Conservation (phyloP, 345 rosid genomes). For the Fremontodendron californicum region DNA sequence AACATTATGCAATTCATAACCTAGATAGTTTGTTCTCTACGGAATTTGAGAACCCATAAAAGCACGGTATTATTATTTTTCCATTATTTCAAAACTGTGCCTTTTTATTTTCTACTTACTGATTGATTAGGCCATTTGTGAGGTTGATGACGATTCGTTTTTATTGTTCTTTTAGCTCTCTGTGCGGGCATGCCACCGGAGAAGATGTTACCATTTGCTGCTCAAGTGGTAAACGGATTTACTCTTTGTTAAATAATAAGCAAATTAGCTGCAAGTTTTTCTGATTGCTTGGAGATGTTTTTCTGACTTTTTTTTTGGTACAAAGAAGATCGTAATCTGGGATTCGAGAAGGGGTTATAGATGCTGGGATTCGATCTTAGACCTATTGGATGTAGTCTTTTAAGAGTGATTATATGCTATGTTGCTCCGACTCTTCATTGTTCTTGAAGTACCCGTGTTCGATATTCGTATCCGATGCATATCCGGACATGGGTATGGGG, state of each 20-base stretch:
- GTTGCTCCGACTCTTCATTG: too few species aligned
- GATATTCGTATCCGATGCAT: too few species aligned
- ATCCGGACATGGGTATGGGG: too few species aligned
- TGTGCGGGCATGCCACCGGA: slow-evolving; percentile 68
- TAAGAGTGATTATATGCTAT: too few species aligned
- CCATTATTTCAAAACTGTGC: not conserved
- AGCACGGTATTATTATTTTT: not conserved
- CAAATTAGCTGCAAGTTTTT: not conserved
- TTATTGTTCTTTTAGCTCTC: slow-evolving; percentile 39
- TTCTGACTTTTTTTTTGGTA: too few species aligned
- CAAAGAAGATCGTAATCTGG: too few species aligned
- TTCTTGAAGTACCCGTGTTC: too few species aligned
- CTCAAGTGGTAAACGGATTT: slow-evolving; percentile 65
- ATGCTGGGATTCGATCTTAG: too few species aligned
- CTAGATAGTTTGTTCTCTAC: not conserved
- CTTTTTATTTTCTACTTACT: not conserved
- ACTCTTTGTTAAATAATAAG: not conserved
- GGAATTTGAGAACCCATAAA: not conserved
- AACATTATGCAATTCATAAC: not conserved
- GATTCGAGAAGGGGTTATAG: too few species aligned
- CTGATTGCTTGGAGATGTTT: not conserved
- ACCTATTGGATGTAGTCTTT: too few species aligned
- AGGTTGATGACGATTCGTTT: not conserved
- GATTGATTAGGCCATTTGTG: not conserved
- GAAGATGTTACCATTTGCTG: slow-evolving; percentile 75